These are phyloP conservation scores for Gossypium ekmanianum DNA, from an alignment of 345 rosid species.

Conservation along the genomic window DNA sequence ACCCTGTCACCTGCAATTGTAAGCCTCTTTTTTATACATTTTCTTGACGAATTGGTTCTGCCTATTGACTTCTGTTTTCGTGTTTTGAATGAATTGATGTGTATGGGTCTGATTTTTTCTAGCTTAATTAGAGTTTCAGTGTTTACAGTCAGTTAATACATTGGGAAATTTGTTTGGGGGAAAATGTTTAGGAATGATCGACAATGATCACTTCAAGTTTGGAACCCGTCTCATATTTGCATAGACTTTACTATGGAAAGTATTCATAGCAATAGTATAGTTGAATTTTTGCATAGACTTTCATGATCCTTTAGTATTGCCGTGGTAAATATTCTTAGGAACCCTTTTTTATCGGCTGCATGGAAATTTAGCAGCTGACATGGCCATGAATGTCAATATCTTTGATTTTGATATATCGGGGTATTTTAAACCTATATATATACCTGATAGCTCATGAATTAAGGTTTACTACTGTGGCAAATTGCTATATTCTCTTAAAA, in stretches of 20 bases:
- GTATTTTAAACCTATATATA: background rate
- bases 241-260: background rate
- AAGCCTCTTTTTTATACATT: constrained; percentile 14
- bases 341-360: background rate
- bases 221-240: background rate
- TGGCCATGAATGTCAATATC: background rate
- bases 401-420: background rate
- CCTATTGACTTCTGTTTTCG: background rate
- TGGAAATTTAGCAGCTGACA: background rate
- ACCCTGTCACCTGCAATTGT: constrained; percentile 73
- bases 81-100: background rate
- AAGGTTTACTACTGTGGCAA: background rate
- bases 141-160: background rate
- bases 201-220: background rate
- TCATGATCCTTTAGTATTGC: background rate
- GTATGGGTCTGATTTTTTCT: background rate
- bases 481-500: background rate
- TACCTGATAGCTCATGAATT: background rate
- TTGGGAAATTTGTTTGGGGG: background rate
- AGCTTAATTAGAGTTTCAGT: background rate
- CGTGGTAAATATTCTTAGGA: background rate
- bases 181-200: background rate
- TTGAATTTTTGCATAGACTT: background rate
- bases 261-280: background rate
- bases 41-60: background rate